A percentile compares a stretch with the other conserved stretches of the same genome.
phyloP scores from a whole-genome alignment of 2,329 filamentous ascomycete genomes.

The Fusarium illudens region DNA sequence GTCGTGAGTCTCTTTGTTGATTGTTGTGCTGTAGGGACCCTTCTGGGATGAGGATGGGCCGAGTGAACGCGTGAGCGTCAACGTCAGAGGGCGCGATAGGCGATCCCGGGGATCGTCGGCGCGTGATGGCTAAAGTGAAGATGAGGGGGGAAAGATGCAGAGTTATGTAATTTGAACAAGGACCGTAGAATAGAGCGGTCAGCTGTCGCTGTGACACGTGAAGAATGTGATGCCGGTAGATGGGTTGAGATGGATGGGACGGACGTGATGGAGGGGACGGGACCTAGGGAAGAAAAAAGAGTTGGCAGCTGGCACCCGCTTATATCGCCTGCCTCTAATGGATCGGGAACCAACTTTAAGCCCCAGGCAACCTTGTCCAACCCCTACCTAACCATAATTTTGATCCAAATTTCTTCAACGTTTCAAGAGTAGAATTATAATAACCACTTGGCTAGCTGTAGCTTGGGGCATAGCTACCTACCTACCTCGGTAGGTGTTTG shows the following conservation, averaged over 20 bases:
- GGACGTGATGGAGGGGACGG: not conserved
- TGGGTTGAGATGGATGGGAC: not conserved
- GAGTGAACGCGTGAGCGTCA: constrained; percentile 33
- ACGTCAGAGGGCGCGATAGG: constrained; percentile 17
- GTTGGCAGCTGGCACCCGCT: not conserved
- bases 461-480: not conserved
- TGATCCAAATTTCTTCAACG: not conserved
- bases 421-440: not conserved
- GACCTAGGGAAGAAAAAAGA: not conserved
- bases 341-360: not conserved
- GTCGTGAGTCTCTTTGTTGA: not conserved
- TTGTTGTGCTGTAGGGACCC: not conserved
- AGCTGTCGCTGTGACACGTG: constrained; percentile 16
- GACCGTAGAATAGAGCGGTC: constrained; percentile 15
- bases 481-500: no score
- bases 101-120: constrained; percentile 16
- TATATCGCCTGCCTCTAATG: not conserved
- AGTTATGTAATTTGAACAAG: constrained; percentile 7
- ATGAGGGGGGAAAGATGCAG: not conserved
- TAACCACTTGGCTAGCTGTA: not conserved
- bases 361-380: not conserved
- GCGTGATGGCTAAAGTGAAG: constrained; percentile 2
- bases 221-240: constrained; percentile 8
- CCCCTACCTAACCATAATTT: not conserved
- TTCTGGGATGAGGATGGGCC: constrained; percentile 35